Percentiles rank a stretch among this genome's conserved stretches.
Evolutionary conservation across 2,329 filamentous ascomycete species (phyloP).

Genomic region (Exophiala sp.): DNA sequence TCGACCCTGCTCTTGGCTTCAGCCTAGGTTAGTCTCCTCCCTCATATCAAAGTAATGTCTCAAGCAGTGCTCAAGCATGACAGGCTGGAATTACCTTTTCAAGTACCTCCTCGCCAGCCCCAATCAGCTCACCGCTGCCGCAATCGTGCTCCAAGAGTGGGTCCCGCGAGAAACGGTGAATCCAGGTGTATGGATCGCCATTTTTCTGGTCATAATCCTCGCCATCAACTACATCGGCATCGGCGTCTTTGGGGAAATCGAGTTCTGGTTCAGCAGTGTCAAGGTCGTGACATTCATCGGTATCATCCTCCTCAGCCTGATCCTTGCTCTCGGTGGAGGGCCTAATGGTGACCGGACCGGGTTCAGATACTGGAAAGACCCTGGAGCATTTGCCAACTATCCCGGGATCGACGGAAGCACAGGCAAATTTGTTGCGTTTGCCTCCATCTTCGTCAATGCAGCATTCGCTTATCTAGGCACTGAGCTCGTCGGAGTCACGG

Average conservation of each 20-base stretch:
- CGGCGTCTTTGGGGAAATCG: slow-evolving; percentile 49
- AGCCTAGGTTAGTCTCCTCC: background rate
- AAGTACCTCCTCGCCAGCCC: slow-evolving; percentile 46
- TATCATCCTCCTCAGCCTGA: slow-evolving; percentile 48
- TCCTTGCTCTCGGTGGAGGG: slow-evolving; percentile 48
- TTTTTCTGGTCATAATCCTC: slow-evolving; percentile 32
- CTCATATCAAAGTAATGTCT: background rate
- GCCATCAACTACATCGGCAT: slow-evolving; percentile 44
- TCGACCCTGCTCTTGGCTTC: slow-evolving; percentile 68
- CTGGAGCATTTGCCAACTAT: slow-evolving; percentile 62
- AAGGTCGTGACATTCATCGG: slow-evolving; percentile 51
- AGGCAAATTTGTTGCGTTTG: slow-evolving; percentile 42
- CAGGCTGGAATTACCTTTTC: slow-evolving; percentile 41
- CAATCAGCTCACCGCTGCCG: slow-evolving; percentile 46
- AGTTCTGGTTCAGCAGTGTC: slow-evolving; percentile 50
- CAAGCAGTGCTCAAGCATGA: background rate
- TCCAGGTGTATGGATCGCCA: slow-evolving; percentile 38
- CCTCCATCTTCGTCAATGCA: slow-evolving; percentile 42
- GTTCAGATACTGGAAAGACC: slow-evolving; percentile 46
- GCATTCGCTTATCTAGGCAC: slow-evolving; percentile 39
- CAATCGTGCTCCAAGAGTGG: slow-evolving; percentile 45
- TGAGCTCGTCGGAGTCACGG: slow-evolving; percentile 54
- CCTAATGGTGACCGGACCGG: slow-evolving; percentile 45
- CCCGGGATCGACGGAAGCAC: slow-evolving; percentile 45
- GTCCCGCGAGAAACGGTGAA: slow-evolving; percentile 28